Conservation (phyloP, 306 rosid species). For the Echinosophora koreensis region DNA sequence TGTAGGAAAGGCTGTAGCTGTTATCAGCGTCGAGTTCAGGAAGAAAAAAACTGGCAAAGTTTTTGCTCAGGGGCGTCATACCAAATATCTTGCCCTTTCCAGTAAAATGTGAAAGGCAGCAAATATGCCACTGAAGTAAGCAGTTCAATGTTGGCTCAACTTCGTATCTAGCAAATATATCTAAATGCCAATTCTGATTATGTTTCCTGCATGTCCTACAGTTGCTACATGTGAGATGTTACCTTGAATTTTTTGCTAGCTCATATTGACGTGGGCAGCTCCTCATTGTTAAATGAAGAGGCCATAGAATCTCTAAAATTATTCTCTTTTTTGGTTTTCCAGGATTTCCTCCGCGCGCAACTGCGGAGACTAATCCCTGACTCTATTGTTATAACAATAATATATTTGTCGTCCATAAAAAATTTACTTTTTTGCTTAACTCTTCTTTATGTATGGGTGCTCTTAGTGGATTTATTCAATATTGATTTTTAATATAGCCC, state of each 20-base stretch:
- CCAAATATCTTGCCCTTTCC: constrained; percentile 63
- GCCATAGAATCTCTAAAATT: neutral
- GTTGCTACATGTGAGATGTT: constrained; percentile 28
- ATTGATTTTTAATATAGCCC: neutral
- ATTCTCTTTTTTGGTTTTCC: constrained; percentile 1
- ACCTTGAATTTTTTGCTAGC: constrained; percentile 5
- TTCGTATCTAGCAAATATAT: neutral
- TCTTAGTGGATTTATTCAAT: constrained; percentile 4
- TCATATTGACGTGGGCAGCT: neutral
- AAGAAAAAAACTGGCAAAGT: constrained; percentile 75
- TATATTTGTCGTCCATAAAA: neutral
- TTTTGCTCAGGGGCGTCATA: constrained; percentile 86
- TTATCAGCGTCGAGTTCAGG: constrained; percentile 72
- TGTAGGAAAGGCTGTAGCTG: constrained; percentile 71
- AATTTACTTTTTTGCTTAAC: neutral
- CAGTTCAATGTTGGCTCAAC: constrained; percentile 1
- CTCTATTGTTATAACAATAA: neutral
- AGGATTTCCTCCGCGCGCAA: too few relatives aligned
- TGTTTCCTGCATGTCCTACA: neutral
- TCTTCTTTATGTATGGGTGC: neutral
- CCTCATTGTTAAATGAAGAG: constrained; percentile 1
- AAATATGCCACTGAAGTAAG: neutral
- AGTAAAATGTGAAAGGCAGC: constrained; percentile 64
- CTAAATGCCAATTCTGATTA: neutral
- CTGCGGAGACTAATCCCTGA: too few relatives aligned